Conservation (phyloP, 495 filamentous ascomycete species). For the Aspergillus haitiensis region DNA sequence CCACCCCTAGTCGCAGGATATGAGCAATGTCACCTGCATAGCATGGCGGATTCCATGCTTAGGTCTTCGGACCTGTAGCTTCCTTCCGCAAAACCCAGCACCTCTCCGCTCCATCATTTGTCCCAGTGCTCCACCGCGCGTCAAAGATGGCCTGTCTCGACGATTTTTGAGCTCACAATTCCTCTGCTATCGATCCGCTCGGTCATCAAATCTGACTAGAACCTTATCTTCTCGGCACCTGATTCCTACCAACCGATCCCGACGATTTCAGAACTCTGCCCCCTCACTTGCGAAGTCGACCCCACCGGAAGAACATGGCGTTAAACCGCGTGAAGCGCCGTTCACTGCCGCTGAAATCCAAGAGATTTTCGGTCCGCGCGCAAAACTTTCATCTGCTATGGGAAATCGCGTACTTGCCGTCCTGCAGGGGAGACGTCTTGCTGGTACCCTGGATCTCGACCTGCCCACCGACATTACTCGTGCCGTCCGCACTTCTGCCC, state of each 20-base stretch:
- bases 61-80: conserved; percentile 36
- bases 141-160: conserved; percentile 21
- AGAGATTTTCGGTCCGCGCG: conserved; percentile 57
- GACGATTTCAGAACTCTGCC: conserved; percentile 30
- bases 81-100: conserved; percentile 24
- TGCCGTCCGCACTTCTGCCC: conserved; percentile 31
- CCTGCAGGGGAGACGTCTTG: conserved; percentile 71
- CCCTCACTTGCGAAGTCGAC: conserved; percentile 17
- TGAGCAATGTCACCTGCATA: conserved; percentile 50
- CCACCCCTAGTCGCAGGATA: conserved; percentile 35
- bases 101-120: conserved; percentile 25
- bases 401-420: conserved; percentile 68
- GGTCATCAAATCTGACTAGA: background rate
- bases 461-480: conserved; percentile 47
- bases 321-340: conserved; percentile 25
- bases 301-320: conserved; percentile 23
- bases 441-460: conserved; percentile 67
- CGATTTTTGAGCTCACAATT: conserved; percentile 22
- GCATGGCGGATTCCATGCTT: conserved; percentile 49
- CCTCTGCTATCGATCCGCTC: conserved; percentile 1
- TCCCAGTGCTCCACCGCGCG: conserved; percentile 25
- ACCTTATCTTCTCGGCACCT: background rate
- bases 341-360: conserved; percentile 58
- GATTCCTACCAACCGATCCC: conserved; percentile 12
- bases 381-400: conserved; percentile 42